These are phyloP conservation scores for Sarocladium oryzae DNA, from an alignment of 2,329 filamentous ascomycete species.

Conservation along the genomic window DNA sequence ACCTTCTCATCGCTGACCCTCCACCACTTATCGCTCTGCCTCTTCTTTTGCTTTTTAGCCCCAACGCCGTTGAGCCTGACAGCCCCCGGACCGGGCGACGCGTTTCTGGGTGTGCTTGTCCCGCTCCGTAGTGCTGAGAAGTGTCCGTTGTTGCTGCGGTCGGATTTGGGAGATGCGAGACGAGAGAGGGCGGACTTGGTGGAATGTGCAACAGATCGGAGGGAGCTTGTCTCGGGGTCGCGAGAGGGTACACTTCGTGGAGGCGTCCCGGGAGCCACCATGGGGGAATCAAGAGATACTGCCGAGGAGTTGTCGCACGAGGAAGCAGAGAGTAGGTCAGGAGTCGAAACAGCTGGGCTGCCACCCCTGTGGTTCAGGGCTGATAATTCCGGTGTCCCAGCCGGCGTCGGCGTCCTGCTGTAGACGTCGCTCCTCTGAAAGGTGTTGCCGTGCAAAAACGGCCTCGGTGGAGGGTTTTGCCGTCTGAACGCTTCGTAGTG, in stretches of 20 bases:
- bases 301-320: slow-evolving; percentile 29
- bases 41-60: slow-evolving; percentile 40
- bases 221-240: slow-evolving; percentile 43
- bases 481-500: slow-evolving; percentile 96
- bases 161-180: slow-evolving; percentile 34
- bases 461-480: slow-evolving; percentile 64
- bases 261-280: slow-evolving; percentile 14
- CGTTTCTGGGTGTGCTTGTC: slow-evolving; percentile 11
- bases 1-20: slow-evolving; percentile 96
- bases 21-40: slow-evolving; percentile 80
- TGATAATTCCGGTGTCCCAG: slow-evolving; percentile 40
- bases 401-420: slow-evolving; percentile 52
- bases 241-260: slow-evolving; percentile 28
- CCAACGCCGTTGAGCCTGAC: neutral
- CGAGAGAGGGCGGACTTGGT: slow-evolving; percentile 47
- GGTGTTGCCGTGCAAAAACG: slow-evolving; percentile 74
- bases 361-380: slow-evolving; percentile 25
- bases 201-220: slow-evolving; percentile 51
- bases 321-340: slow-evolving; percentile 37
- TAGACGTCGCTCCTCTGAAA: slow-evolving; percentile 73
- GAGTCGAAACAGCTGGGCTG: slow-evolving; percentile 40
- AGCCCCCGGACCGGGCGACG: slow-evolving; percentile 15
- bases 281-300: slow-evolving; percentile 28
- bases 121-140: neutral
- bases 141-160: slow-evolving; percentile 12